These are phyloP conservation scores for Phytophthora pistaciae DNA, from an alignment of 352 stramenopile genomes.

Conservation along the genomic window DNA sequence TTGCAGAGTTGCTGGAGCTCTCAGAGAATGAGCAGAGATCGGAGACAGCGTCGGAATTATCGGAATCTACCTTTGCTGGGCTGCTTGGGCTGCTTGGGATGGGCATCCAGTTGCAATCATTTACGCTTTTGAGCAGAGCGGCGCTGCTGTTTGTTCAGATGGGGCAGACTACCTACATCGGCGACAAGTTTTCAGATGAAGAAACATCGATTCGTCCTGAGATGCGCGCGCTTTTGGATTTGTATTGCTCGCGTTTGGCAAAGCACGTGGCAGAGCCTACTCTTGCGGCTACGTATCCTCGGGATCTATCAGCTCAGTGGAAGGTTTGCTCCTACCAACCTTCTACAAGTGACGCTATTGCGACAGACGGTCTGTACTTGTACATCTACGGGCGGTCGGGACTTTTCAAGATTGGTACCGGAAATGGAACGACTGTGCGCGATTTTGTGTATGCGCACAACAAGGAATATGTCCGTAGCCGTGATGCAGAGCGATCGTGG, in stretches of 20 bases:
- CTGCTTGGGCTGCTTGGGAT: constrained; percentile 57
- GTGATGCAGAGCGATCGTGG: constrained; percentile 81
- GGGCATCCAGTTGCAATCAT: constrained; percentile 72
- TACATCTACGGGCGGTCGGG: constrained; percentile 75
- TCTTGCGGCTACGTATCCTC: constrained; percentile 64
- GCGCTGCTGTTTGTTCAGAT: constrained; percentile 45
- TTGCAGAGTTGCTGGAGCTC: constrained; percentile 14
- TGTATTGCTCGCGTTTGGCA: constrained; percentile 39
- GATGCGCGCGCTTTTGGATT: constrained; percentile 38
- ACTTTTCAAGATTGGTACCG: constrained; percentile 79
- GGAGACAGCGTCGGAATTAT: constrained; percentile 7
- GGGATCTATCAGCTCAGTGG: constrained; percentile 70
- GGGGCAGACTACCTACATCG: constrained; percentile 29
- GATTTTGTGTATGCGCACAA: constrained; percentile 82
- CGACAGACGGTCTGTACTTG: constrained; percentile 71
- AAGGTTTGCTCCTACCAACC: constrained; percentile 71
- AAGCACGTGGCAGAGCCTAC: constrained; percentile 28
- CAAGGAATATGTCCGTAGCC: constrained; percentile 57
- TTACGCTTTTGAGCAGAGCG: constrained; percentile 56
- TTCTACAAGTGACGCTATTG: constrained; percentile 75
- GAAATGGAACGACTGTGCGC: constrained; percentile 64
- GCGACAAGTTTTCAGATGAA: constrained; percentile 4
- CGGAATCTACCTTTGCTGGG: constrained; percentile 39
- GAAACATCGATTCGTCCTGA: constrained; percentile 15
- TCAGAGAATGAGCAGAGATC: background rate